Conservation (phyloP, 169 alveolate species). For the Neospora caninum region DNA sequence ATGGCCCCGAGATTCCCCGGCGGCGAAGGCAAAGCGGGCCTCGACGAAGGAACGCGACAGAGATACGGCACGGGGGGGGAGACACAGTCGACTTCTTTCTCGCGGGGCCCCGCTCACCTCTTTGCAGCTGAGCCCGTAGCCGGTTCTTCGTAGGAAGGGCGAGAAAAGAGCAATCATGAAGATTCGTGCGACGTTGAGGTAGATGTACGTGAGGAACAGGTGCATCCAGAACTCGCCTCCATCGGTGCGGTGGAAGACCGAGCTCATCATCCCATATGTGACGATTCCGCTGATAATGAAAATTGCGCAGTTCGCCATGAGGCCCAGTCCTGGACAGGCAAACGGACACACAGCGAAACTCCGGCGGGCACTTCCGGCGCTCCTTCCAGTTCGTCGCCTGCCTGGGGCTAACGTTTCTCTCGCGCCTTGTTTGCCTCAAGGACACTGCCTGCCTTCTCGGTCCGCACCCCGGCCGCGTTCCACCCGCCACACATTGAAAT, state of each 20-base stretch:
- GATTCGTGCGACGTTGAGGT: conserved; percentile 79
- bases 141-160: conserved; percentile 82
- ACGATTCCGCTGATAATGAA: conserved; percentile 85
- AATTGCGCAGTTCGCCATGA: conserved; percentile 85
- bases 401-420: too few species aligned
- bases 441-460: too few species aligned
- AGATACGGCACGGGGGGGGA: too few species aligned
- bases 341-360: not conserved
- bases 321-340: conserved; percentile 72
- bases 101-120: conserved; percentile 72
- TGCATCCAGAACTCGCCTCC: conserved; percentile 63
- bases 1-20: too few species aligned
- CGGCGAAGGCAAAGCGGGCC: too few species aligned
- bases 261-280: conserved; percentile 85
- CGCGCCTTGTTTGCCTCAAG: too few species aligned
- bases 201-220: conserved; percentile 75
- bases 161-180: conserved; percentile 82
- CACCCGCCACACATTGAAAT: too few species aligned
- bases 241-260: conserved; percentile 63
- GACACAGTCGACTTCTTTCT: too few species aligned
- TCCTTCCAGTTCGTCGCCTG: too few species aligned
- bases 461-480: too few species aligned
- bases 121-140: conserved; percentile 82
- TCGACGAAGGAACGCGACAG: too few species aligned
- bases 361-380: too few species aligned